These are phyloP conservation scores for Exidia glandulosa DNA, from an alignment of 768 basidiomycete genomes.

Conservation along the genomic window DNA sequence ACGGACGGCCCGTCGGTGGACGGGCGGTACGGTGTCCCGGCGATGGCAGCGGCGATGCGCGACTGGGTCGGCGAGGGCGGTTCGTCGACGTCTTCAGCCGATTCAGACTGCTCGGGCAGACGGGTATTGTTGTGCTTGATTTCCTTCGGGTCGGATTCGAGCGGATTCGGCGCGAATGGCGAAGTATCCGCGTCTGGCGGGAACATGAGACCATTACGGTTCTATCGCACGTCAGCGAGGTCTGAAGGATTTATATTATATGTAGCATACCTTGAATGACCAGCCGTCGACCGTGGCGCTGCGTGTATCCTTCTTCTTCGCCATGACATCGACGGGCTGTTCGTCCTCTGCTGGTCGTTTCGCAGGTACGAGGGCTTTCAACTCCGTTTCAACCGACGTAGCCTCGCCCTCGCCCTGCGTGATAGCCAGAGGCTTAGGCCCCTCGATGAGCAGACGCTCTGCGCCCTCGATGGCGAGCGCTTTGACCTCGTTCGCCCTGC, in stretches of 20 bases:
- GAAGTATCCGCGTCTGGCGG: conserved; percentile 81
- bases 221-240: conserved; percentile 29
- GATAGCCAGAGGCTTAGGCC: conserved; percentile 42
- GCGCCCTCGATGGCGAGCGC: conserved; percentile 61
- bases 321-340: conserved; percentile 60
- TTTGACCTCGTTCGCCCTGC: conserved; percentile 57
- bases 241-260: not conserved
- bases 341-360: conserved; percentile 13
- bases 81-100: conserved; percentile 31
- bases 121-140: conserved; percentile 79
- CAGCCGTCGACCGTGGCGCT: conserved; percentile 66
- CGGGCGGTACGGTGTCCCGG: conserved; percentile 57
- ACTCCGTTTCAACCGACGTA: not conserved
- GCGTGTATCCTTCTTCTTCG: conserved; percentile 62
- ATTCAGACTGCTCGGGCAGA: conserved; percentile 56
- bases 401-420: conserved; percentile 27
- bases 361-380: conserved; percentile 8
- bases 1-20: conserved; percentile 25
- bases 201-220: conserved; percentile 94
- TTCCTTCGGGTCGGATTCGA: conserved; percentile 36
- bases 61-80: conserved; percentile 88
- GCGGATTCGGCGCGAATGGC: conserved; percentile 58
- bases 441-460: conserved; percentile 63
- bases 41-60: conserved; percentile 84
- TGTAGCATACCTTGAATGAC: conserved; percentile 59